Conservation (phyloP, 805 yeast genomes). For the Tetrapisispora phaffii region DNA sequence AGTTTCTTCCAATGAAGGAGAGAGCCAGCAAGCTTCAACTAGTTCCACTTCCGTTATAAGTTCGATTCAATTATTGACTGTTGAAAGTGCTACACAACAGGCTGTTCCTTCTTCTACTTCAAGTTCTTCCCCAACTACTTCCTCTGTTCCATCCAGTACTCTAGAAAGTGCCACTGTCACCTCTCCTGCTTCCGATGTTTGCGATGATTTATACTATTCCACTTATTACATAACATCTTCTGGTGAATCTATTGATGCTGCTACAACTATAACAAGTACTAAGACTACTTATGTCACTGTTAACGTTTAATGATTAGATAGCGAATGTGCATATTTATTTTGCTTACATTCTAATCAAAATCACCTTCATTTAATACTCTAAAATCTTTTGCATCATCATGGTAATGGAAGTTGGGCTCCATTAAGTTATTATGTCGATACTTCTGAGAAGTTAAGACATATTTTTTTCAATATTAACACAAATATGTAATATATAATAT, state of each 20-base stretch:
- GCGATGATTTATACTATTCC: constrained; percentile 23
- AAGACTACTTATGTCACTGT: constrained; percentile 19
- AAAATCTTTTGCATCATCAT: neutral
- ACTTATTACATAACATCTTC: constrained; percentile 23
- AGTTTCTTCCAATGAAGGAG: neutral
- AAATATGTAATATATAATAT: neutral
- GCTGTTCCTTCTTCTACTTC: constrained; percentile 4
- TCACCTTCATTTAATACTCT: neutral
- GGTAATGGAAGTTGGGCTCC: constrained; percentile 1
- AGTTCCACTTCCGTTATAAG: constrained; percentile 2
- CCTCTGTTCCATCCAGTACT: constrained; percentile 6
- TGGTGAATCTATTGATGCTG: constrained; percentile 26
- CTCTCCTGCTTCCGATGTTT: constrained; percentile 11
- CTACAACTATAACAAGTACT: constrained; percentile 28
- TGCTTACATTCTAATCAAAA: neutral
- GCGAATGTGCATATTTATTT: neutral
- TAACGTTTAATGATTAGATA: constrained; percentile 1
- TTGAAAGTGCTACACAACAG: constrained; percentile 1
- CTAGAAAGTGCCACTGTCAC: constrained; percentile 3
- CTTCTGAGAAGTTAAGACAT: neutral
- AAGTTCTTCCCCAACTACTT: constrained; percentile 6
- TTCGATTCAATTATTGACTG: neutral
- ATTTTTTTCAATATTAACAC: neutral
- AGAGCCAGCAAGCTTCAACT: constrained; percentile 1
- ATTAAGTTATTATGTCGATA: neutral